Evolutionary conservation across 805 yeast genomes (phyloP).

Genomic region (Nakazawaea pomicola): DNA sequence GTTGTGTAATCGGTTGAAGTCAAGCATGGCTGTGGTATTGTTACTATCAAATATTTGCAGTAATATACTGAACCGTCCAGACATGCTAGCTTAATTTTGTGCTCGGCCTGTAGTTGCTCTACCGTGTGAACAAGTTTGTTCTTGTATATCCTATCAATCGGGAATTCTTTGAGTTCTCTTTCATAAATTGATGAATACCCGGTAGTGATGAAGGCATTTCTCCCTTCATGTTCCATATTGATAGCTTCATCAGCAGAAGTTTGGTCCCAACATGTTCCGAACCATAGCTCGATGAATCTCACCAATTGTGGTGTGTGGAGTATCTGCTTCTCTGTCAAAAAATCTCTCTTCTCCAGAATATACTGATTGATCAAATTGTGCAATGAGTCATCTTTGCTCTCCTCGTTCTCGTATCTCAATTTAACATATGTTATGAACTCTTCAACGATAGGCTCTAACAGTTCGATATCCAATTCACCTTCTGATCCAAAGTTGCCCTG

Average conservation of each 20-base stretch:
- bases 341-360: slow-evolving; percentile 36
- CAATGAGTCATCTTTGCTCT: slow-evolving; percentile 49
- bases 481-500: slow-evolving; percentile 15
- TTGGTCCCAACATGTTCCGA: slow-evolving; percentile 63
- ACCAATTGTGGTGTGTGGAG: slow-evolving; percentile 43
- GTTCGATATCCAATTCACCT: slow-evolving; percentile 41
- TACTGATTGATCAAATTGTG: slow-evolving; percentile 44
- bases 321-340: slow-evolving; percentile 47
- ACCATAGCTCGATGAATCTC: slow-evolving; percentile 67
- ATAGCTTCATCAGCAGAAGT: slow-evolving; percentile 56
- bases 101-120: slow-evolving; percentile 21
- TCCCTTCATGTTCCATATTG: slow-evolving; percentile 57
- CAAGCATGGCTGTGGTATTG: slow-evolving; percentile 66
- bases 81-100: slow-evolving; percentile 12
- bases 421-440: slow-evolving; percentile 24
- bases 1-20: slow-evolving; percentile 24
- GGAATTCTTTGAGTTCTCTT: slow-evolving; percentile 24
- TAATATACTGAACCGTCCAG: slow-evolving; percentile 6
- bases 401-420: slow-evolving; percentile 31
- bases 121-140: slow-evolving; percentile 22
- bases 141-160: slow-evolving; percentile 15
- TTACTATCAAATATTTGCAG: slow-evolving; percentile 35
- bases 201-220: slow-evolving; percentile 61
- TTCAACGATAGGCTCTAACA: slow-evolving; percentile 29
- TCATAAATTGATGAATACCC: slow-evolving; percentile 43